Evolutionary conservation across 2,329 filamentous ascomycete genomes (phyloP).

Genomic region (Pyrenophora graminea): DNA sequence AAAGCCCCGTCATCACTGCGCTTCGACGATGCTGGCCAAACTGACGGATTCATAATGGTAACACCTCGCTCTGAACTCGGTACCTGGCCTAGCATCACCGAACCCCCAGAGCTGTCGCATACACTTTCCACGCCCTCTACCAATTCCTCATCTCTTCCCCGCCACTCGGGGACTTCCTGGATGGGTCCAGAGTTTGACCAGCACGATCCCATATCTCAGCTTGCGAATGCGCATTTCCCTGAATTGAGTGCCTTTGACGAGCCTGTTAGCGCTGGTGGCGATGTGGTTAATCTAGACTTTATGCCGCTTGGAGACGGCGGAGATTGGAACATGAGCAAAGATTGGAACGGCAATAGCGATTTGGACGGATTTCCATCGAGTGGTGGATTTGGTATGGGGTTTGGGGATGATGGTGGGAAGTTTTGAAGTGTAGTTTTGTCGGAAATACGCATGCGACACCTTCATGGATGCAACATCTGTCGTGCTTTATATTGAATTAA

Average conservation of each 20-base stretch:
- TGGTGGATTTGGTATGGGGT: no score
- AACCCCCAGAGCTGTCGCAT: slow-evolving; percentile 19
- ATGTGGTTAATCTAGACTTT: slow-evolving; percentile 34
- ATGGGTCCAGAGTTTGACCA: slow-evolving; percentile 35
- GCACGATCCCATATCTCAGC: slow-evolving; percentile 26
- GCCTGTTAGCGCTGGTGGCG: not conserved
- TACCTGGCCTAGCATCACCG: slow-evolving; percentile 26
- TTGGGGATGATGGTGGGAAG: not conserved
- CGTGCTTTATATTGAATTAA: no score
- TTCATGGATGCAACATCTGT: no score
- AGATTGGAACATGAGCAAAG: slow-evolving; percentile 24
- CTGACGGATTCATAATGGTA: slow-evolving; percentile 37
- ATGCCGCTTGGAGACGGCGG: slow-evolving; percentile 31
- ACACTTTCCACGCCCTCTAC: slow-evolving; percentile 14
- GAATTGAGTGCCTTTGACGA: slow-evolving; percentile 30
- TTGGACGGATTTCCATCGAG: slow-evolving; percentile 31
- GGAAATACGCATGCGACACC: no score
- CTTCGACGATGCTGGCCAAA: slow-evolving; percentile 14
- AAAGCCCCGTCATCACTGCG: slow-evolving; percentile 20
- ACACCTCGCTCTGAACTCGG: slow-evolving; percentile 35
- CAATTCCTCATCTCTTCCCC: not conserved
- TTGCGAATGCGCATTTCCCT: slow-evolving; percentile 41
- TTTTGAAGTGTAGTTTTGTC: no score
- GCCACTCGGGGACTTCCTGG: slow-evolving; percentile 23
- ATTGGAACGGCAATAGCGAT: slow-evolving; percentile 30